These are phyloP conservation scores for Ramularia collo-cygni DNA, from an alignment of 2,329 filamentous ascomycete genomes.

Conservation along the genomic window DNA sequence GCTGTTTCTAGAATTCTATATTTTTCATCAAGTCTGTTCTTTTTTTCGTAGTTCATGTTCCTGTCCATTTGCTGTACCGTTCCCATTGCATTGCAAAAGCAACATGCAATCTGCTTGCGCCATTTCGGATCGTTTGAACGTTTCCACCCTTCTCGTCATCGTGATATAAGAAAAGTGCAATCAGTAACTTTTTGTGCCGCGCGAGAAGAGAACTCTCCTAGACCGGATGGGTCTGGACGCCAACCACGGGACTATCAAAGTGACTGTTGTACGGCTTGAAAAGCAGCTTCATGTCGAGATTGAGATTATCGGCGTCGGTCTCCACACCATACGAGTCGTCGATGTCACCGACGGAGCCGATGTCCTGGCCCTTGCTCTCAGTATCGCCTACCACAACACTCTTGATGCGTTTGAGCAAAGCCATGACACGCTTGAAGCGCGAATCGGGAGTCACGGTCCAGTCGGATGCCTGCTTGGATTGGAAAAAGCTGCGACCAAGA, in stretches of 20 bases:
- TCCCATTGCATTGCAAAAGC: too few species aligned
- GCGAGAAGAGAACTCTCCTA: conserved; percentile 9
- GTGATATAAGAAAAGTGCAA: not conserved
- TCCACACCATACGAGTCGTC: conserved; percentile 57
- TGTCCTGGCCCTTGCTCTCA: conserved; percentile 57
- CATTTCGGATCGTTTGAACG: too few species aligned
- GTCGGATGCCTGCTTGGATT: conserved; percentile 43
- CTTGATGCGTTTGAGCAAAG: conserved; percentile 54
- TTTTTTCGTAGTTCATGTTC: too few species aligned
- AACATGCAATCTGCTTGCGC: too few species aligned
- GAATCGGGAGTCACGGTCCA: conserved; percentile 51
- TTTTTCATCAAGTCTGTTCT: too few species aligned
- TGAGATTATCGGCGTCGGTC: conserved; percentile 45
- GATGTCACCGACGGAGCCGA: conserved; percentile 62
- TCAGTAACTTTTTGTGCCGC: conserved; percentile 8
- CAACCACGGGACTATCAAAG: conserved; percentile 28
- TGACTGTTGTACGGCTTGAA: conserved; percentile 52
- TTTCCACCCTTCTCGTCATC: too few species aligned
- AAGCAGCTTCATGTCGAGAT: conserved; percentile 63
- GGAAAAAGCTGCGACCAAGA: conserved; percentile 60
- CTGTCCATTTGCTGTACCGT: too few species aligned
- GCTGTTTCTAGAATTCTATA: too few species aligned
- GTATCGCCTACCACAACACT: conserved; percentile 57
- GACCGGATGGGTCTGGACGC: conserved; percentile 25
- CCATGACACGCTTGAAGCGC: conserved; percentile 54